Conservation (phyloP, 2,329 filamentous ascomycete species). For the Calonectria pauciramosa region DNA sequence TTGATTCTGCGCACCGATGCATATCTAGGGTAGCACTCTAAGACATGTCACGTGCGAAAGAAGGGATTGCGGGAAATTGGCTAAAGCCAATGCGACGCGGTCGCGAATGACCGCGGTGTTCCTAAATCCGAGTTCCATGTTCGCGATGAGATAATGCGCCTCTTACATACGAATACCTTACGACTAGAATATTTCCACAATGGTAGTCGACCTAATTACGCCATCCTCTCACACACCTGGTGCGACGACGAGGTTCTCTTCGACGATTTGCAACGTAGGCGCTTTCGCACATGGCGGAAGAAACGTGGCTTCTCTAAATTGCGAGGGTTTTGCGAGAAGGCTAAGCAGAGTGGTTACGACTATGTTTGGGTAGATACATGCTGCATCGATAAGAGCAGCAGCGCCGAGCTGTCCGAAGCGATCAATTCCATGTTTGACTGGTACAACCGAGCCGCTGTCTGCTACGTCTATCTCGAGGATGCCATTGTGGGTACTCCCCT, state of each 20-base stretch:
- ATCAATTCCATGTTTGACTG: constrained; percentile 28
- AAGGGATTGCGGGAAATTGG: neutral
- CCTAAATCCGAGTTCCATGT: neutral
- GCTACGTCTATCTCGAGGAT: constrained; percentile 21
- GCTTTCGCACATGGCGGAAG: constrained; percentile 11
- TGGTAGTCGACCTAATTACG: constrained; percentile 39
- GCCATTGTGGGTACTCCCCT: neutral
- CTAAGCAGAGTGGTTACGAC: constrained; percentile 1
- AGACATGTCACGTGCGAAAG: neutral
- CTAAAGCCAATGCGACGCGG: neutral
- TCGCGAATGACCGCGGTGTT: neutral
- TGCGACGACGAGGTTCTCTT: constrained; percentile 47
- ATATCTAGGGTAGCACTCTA: neutral
- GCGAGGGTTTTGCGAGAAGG: constrained; percentile 13
- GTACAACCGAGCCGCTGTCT: constrained; percentile 16
- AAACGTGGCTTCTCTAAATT: constrained; percentile 16
- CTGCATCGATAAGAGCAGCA: constrained; percentile 27
- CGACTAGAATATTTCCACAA: constrained; percentile 7
- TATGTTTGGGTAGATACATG: constrained; percentile 23
- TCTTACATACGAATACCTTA: constrained; percentile 18
- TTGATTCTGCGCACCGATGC: neutral
- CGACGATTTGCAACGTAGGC: constrained; percentile 35
- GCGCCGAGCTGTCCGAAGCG: constrained; percentile 15
- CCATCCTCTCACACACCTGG: constrained; percentile 55
- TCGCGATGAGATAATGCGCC: constrained; percentile 12